A percentile compares a stretch with the other conserved stretches of the same genome.
Evolutionary conservation across 345 rosid genomes (phyloP).

Genomic region (Geranium rotundifolium): DNA sequence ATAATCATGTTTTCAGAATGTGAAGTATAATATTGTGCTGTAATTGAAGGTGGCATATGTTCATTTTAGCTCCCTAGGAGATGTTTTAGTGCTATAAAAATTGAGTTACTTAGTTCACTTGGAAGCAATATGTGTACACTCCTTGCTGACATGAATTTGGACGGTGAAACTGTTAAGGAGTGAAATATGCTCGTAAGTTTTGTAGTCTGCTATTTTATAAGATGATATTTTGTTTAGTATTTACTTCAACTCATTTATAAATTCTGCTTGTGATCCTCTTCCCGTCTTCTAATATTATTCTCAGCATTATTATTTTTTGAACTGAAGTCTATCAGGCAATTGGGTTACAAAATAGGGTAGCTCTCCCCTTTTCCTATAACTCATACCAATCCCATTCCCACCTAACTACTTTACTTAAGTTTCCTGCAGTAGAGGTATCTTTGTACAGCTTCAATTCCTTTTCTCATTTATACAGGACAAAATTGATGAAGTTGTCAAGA

Average conservation of each 20-base stretch:
- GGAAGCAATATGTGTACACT: neutral
- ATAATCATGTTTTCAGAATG: neutral
- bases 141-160: neutral
- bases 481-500: conserved; percentile 28
- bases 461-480: conserved; percentile 32
- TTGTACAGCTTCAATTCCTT: neutral
- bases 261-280: neutral
- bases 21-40: neutral
- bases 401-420: no score
- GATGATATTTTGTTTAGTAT: no score
- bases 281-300: neutral
- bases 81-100: neutral
- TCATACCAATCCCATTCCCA: no score
- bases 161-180: neutral
- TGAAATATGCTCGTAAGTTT: no score
- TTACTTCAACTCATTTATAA: no score
- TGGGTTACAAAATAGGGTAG: no score
- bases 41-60: neutral
- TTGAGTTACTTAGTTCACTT: no score
- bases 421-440: no score
- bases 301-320: neutral
- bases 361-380: no score
- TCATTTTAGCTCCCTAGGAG: no score
- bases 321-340: no score
- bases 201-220: no score